Base-by-base conservation (phyloP, 495 filamentous ascomycete species). In the Neohortaea acidophila region DNA sequence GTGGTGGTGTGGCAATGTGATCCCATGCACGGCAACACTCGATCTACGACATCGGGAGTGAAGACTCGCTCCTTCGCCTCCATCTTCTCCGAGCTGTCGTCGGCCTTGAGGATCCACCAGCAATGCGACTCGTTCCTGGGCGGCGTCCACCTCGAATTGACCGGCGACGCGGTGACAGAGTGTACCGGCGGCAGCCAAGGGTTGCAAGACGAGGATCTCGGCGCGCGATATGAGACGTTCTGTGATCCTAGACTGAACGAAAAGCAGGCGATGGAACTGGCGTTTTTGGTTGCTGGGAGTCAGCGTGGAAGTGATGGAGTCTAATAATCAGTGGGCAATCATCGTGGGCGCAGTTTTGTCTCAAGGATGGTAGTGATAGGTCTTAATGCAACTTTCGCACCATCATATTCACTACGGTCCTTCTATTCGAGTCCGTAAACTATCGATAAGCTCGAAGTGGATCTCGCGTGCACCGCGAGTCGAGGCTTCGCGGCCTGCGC, bases 1-100 rank as follows among this genome's bases (percentile, higher is more conserved):
- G 54, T 72, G 15, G 84, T 92, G 11, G 84, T 97, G 45, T 97
- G 89, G 89, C 84, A 94, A 58, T 93, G 84, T 59, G 89, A 97
- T 59, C 89, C 89, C 9, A 96, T 96, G 91, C 89, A 97, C 62
- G 89, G 89, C 26, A 84, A 84, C 58, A 82, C 78, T 15, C 64
- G 64, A 38, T 68, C 73, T 14, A 85, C 84, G 0, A 63, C 74
- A 0, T 64, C 68, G 0, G 77, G 75, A 7, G 68, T 93, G 55
- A 97, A 97, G 65, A 97, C 89, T 2, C 69, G 91, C 2, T 73
- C 77, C 36, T 96, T 96, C 59, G 68, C 67, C 24, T 73, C 81
- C 56, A 92, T 97, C 43, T 72, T 94, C 47, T 73, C 69, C 10
- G 91, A 96, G 64, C 64, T 96, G 26, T 66, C 72, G 33, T 70